phyloP scores from a whole-genome alignment of 257 asterid species.

The Voacanga thouarsii region DNA sequence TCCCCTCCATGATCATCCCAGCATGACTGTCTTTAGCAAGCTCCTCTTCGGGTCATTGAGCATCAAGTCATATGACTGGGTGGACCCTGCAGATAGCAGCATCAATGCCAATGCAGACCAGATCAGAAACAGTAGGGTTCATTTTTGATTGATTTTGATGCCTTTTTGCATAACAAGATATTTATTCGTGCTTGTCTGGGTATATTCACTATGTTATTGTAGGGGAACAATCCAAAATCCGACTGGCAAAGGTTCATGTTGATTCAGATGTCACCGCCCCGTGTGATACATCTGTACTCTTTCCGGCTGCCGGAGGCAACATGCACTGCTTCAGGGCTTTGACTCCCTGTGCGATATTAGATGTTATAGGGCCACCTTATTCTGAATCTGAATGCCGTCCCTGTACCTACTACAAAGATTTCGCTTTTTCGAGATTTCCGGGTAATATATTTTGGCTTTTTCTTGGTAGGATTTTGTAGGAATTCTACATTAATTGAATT shows the following conservation, averaged over 20 bases:
- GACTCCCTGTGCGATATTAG: conserved; percentile 35
- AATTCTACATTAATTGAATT: not conserved
- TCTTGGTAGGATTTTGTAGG: not conserved
- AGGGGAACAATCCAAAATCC: not conserved
- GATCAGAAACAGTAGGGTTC: conserved; percentile 4
- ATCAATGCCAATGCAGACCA: not conserved
- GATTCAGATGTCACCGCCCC: conserved; percentile 24
- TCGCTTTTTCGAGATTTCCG: conserved; percentile 11
- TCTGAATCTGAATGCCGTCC: conserved; percentile 26
- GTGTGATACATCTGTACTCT: conserved; percentile 24
- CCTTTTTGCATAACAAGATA: not conserved
- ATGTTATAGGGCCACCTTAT: conserved; percentile 37
- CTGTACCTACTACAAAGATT: conserved; percentile 25
- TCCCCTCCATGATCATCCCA: conserved; percentile 45
- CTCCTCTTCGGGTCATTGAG: conserved; percentile 31
- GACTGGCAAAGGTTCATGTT: conserved; percentile 22
- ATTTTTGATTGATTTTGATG: not conserved
- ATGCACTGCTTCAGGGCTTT: conserved; percentile 34
- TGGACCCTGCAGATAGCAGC: not conserved
- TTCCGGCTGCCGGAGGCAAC: conserved; percentile 36
- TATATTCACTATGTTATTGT: not conserved
- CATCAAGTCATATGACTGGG: conserved; percentile 40
- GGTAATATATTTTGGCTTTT: conserved; percentile 5
- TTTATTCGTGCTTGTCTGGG: not conserved
- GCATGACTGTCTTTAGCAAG: conserved; percentile 40